phyloP scores from a whole-genome alignment of 73 alveolate genomes.

The Paramecium tetraurelia region DNA sequence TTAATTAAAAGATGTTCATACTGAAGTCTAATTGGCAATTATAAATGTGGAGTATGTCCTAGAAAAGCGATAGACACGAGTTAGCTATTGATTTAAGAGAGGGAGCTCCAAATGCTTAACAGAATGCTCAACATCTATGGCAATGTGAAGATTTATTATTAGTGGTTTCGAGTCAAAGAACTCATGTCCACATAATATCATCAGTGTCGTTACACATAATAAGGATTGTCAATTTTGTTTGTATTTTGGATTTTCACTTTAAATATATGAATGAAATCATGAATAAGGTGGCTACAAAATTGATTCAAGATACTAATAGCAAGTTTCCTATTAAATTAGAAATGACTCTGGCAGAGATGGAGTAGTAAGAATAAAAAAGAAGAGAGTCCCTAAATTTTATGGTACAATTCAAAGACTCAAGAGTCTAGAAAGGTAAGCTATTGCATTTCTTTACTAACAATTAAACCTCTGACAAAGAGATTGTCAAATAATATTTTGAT shows the following conservation, averaged over 20 bases:
- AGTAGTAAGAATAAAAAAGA: conserved; percentile 10
- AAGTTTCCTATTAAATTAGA: conserved; percentile 33
- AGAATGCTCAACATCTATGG: neutral
- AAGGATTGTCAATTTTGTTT: neutral
- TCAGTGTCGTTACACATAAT: conserved; percentile 17
- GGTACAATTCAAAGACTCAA: neutral
- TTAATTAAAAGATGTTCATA: conserved; percentile 12
- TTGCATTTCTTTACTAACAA: neutral
- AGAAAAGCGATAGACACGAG: conserved; percentile 34
- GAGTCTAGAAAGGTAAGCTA: neutral
- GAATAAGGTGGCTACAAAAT: neutral
- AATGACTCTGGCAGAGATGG: conserved; percentile 6
- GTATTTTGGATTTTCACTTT: conserved; percentile 3
- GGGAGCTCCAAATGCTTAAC: conserved; percentile 3
- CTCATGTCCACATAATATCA: conserved; percentile 18
- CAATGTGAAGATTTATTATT: neutral
- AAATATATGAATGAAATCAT: neutral
- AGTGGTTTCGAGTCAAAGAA: conserved; percentile 7
- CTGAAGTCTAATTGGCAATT: conserved; percentile 35
- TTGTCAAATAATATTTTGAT: neutral
- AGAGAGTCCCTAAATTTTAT: conserved; percentile 12
- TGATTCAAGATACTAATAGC: neutral
- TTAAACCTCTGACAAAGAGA: neutral
- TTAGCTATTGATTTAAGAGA: conserved; percentile 41
- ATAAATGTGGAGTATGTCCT: conserved; percentile 35